Percentiles rank a stretch among this genome's conserved stretches.
These are phyloP conservation scores for Trichoderma sp. DNA, from an alignment of 2,329 filamentous ascomycete species.

Conservation along the genomic window DNA sequence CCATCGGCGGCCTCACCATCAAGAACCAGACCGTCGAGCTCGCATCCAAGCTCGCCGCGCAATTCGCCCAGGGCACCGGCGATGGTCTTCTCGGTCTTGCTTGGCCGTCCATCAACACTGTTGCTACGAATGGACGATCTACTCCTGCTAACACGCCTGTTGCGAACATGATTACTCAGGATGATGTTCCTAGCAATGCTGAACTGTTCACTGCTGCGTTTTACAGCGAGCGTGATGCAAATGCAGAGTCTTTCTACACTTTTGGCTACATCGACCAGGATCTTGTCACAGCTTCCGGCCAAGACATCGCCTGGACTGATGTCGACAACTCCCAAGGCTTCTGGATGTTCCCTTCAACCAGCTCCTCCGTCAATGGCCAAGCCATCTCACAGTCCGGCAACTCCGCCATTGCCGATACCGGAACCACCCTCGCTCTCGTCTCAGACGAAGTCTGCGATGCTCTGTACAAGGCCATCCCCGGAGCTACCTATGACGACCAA, in stretches of 20 bases:
- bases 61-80: conserved; percentile 45
- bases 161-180: conserved; percentile 56
- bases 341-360: conserved; percentile 49
- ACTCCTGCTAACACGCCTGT: conserved; percentile 44
- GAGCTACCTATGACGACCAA: conserved; percentile 42
- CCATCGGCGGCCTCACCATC: conserved; percentile 45
- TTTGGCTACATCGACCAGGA: conserved; percentile 71
- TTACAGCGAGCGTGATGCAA: conserved; percentile 41
- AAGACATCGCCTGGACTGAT: conserved; percentile 62
- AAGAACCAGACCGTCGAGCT: conserved; percentile 46
- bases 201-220: conserved; percentile 35
- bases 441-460: conserved; percentile 51
- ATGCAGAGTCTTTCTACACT: conserved; percentile 57
- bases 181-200: conserved; percentile 42
- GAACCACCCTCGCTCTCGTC: conserved; percentile 63
- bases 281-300: conserved; percentile 56
- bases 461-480: conserved; percentile 50
- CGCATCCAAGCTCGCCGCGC: conserved; percentile 42
- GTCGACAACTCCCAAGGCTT: conserved; percentile 65
- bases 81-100: conserved; percentile 48
- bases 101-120: conserved; percentile 46
- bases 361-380: conserved; percentile 27
- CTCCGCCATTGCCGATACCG: conserved; percentile 56
- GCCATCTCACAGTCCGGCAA: conserved; percentile 40
- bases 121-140: conserved; percentile 41